Evolutionary conservation across 2,329 filamentous ascomycete species (phyloP), one percentile per base, ranked within the genome.

Genomic region (Alternaria dauci): DNA sequence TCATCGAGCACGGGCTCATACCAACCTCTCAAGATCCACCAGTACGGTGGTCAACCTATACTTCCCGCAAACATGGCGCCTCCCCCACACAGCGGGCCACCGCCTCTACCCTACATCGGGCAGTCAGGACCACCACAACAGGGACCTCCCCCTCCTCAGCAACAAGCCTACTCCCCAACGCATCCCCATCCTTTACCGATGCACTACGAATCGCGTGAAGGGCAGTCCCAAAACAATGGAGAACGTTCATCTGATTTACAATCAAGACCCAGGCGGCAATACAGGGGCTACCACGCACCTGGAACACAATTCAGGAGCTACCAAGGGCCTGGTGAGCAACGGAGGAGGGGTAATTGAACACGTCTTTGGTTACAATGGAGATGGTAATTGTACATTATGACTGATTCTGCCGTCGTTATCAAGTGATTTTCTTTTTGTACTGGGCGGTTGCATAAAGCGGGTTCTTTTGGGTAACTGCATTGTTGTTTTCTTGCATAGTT

Each of bases 11-110:
- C 65, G 9, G 36, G 67, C 12, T 62, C 66, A 11, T 76, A 76
- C 38, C 74, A 74, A 28, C 73, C 75, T 0, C 67, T 77, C 2
- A 78, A 78, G 52, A 75, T 77, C 12, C 76, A 75, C 8, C 78
- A 80, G 56, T 80, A 79, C 52, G 78, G 78, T 2, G 78, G 78
- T 14, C 76, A 77, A 51, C 77, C 76, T 5, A 79, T 80, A 47
- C 70, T 79, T 4, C 78, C 78, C 3, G 78, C 78, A 1, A 78
- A 68, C 48, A 75, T 77, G 67, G 76, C 73, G 8, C 75, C 71
- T n/a, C 72, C 70, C 5, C 69, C 67, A 20, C 69, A 48, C 30
- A 50, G 23, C 2, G 57, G 44, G 28, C 57, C 44, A 50, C 57
- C 57, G 9, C 52, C 57, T 34, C 28, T 42, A 14, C 42, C 36